Evolutionary conservation across 2,329 filamentous ascomycete species (phyloP).

Genomic region (Pestalotiopsis sp.): DNA sequence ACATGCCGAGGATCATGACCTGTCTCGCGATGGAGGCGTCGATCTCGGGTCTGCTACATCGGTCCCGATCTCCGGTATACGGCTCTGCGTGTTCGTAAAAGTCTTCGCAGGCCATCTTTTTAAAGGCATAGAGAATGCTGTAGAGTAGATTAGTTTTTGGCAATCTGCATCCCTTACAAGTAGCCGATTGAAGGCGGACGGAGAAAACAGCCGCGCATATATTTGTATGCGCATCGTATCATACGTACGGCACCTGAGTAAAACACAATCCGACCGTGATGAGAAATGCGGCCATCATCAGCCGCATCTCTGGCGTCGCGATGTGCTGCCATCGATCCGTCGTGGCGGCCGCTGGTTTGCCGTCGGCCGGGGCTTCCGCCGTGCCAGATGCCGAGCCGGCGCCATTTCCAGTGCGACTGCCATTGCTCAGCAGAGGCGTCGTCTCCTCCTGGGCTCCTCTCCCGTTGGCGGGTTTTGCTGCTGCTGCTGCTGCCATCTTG

Average conservation of each 20-base stretch:
- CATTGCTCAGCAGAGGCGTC: constrained; percentile 22
- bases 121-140: constrained; percentile 64
- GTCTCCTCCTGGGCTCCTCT: constrained; percentile 22
- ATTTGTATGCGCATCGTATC: background rate
- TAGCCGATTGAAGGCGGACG: too few species aligned
- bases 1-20: constrained; percentile 63
- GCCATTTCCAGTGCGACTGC: constrained; percentile 2
- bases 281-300: constrained; percentile 22
- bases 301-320: constrained; percentile 17
- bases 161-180: too few species aligned
- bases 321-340: constrained; percentile 4
- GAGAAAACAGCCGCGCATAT: background rate
- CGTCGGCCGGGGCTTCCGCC: constrained; percentile 7
- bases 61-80: constrained; percentile 47
- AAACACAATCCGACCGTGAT: constrained; percentile 25
- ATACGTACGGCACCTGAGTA: constrained; percentile 26
- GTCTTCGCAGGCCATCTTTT: constrained; percentile 69
- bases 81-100: constrained; percentile 63
- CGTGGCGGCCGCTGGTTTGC: background rate
- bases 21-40: constrained; percentile 63
- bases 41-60: constrained; percentile 62
- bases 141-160: background rate
- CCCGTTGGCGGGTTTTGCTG: background rate
- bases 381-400: background rate
- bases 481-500: constrained; percentile 17